Evolutionary conservation across 1,284 basidiomycete genomes (phyloP), one percentile per base, ranked within the genome.

Genomic region (Sporisorium graminicola): DNA sequence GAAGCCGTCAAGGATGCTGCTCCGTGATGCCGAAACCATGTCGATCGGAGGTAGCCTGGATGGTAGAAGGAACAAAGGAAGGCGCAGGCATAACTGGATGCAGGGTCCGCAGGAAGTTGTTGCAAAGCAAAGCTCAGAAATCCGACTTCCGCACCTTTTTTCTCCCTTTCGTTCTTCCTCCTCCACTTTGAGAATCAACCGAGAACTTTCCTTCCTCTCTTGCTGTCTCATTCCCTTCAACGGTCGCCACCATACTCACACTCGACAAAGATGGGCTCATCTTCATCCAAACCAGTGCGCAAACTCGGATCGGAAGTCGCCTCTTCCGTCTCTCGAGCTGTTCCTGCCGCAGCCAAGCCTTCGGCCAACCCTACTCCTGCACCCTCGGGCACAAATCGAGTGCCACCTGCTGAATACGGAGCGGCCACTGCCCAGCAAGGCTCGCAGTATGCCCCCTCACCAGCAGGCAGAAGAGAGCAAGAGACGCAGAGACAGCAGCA

Each of bases 221-320:
- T n/a, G 37, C 51, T 29, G 35, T 37, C 44, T 35, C n/a, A n/a
- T n/a, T 5, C 44, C 20, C 37, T 9, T 33, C 31, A 20, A 16
- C 40, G n/a, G n/a, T n/a, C 42, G 1, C 33, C 50, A 29, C 31
- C 7, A 33, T 27, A 18, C 18, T 14, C 10, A 6, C 3, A 12
- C 26, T 37, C 31, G 24, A 42, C 16, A 55, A 64, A 26, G 6
- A 79, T 79, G 77, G 77, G 77, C 10, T 79, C 77, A 13, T 64
- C 74, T 22, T 66, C 74, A 1, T 79, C 77, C 20, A 79, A 79
- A 49, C 77, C 77, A n/a, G 70, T 67, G 0, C 73, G 74, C 33
- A 79, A 73, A 65, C 70, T 79, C 10, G 77, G 71, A 1, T 67
- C 60, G 9, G 53, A 68, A 26, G 65, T 72, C 0, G 62, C 73